Percentiles rank a stretch among this genome's conserved stretches.
phyloP scores from a whole-genome alignment of 176 grass and related monocot genomes.

The Alloteropsis semialata region DNA sequence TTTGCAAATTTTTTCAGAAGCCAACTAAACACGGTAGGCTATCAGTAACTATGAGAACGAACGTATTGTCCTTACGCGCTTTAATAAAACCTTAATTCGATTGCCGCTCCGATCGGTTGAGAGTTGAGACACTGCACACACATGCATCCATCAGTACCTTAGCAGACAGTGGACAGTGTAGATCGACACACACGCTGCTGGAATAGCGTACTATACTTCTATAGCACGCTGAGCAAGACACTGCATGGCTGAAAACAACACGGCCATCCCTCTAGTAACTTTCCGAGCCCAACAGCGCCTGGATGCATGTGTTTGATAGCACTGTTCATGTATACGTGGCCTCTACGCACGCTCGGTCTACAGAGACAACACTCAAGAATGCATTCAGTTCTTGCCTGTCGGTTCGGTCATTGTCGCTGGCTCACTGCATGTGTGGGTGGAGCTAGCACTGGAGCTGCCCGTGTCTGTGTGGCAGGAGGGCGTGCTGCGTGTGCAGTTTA shows the following conservation, averaged over 20 bases:
- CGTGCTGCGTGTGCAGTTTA: background rate
- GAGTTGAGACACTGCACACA: background rate
- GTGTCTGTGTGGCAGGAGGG: conserved; percentile 12
- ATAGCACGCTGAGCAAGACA: background rate
- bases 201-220: background rate
- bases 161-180: background rate
- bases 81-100: background rate
- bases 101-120: background rate
- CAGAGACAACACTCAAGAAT: too few species aligned
- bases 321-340: background rate
- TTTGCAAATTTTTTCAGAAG: too few species aligned
- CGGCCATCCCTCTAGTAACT: background rate
- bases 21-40: too few species aligned
- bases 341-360: background rate
- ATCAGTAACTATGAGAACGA: background rate
- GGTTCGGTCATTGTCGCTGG: background rate
- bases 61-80: background rate
- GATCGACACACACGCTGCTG: background rate
- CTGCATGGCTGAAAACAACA: background rate
- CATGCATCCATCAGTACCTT: background rate
- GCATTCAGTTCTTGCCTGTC: background rate
- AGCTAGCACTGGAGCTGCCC: background rate
- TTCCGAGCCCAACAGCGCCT: background rate
- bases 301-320: background rate
- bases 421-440: background rate